A percentile compares a stretch with the other conserved stretches of the same genome.
Conservation (phyloP, 1,284 basidiomycete species). For the Trichosporon sp. region DNA sequence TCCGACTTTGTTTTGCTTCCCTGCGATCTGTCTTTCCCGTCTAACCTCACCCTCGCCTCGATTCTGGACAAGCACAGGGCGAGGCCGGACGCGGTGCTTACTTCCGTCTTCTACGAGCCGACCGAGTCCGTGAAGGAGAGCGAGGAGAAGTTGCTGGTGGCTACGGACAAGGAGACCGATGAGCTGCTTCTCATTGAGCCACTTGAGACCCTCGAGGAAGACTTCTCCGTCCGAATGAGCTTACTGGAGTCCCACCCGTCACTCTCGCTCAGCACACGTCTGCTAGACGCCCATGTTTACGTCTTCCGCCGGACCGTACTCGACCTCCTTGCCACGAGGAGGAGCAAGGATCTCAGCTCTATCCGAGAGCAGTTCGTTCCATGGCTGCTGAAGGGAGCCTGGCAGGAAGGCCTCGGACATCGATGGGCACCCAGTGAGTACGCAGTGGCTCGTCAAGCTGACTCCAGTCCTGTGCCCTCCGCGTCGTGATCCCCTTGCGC, state of each 20-base stretch:
- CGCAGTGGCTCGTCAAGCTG: not conserved
- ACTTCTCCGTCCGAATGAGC: slow-evolving; percentile 66
- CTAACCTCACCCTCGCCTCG: slow-evolving; percentile 61
- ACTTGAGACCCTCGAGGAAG: slow-evolving; percentile 61
- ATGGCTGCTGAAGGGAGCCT: slow-evolving; percentile 79
- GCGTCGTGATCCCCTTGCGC: slow-evolving; percentile 40
- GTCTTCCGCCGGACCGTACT: slow-evolving; percentile 70
- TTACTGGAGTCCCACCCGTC: slow-evolving; percentile 65
- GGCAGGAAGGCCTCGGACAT: slow-evolving; percentile 48
- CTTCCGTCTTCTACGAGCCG: slow-evolving; percentile 68
- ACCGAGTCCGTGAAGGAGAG: slow-evolving; percentile 49
- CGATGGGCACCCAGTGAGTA: slow-evolving; percentile 42
- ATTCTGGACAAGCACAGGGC: slow-evolving; percentile 80
- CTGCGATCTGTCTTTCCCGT: slow-evolving; percentile 80
- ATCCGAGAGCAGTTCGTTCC: slow-evolving; percentile 81
- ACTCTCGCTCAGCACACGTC: slow-evolving; percentile 61
- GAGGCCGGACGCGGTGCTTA: slow-evolving; percentile 63
- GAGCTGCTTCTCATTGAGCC: slow-evolving; percentile 66
- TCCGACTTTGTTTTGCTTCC: slow-evolving; percentile 84
- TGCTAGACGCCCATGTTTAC: slow-evolving; percentile 85
- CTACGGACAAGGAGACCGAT: slow-evolving; percentile 48
- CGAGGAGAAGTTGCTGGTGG: slow-evolving; percentile 44
- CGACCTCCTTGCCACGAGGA: slow-evolving; percentile 61
- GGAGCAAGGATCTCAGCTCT: slow-evolving; percentile 62
- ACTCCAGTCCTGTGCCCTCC: slow-evolving; percentile 41